A percentile compares a stretch with the other conserved stretches of the same genome.
phyloP scores from a whole-genome alignment of 2,329 filamentous ascomycete species.

The Coccinonectria pachysandricola region DNA sequence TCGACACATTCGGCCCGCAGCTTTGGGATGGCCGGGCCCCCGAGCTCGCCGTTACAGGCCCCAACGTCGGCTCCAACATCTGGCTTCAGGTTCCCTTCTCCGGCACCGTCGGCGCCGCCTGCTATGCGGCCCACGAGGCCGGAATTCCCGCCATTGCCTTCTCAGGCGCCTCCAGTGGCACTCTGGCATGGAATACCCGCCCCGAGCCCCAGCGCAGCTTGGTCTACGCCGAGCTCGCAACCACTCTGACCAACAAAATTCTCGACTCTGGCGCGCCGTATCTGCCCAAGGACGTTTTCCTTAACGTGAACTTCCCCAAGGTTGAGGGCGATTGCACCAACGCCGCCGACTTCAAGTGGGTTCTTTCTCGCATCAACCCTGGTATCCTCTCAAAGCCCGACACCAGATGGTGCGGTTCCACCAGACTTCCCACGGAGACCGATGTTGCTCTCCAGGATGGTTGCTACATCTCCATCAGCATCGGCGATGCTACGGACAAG shows the following conservation, averaged over 20 bases:
- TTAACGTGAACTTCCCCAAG: conserved; percentile 61
- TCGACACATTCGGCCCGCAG: conserved; percentile 42
- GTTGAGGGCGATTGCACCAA: conserved; percentile 40
- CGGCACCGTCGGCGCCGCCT: conserved; percentile 57
- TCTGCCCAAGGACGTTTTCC: conserved; percentile 47
- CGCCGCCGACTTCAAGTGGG: conserved; percentile 48
- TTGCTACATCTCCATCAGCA: conserved; percentile 54
- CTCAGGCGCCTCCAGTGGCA: conserved; percentile 41
- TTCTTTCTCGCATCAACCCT: conserved; percentile 51
- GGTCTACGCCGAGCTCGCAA: conserved; percentile 55
- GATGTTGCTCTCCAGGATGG: conserved; percentile 38
- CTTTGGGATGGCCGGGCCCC: conserved; percentile 42
- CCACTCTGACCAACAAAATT: conserved; percentile 45
- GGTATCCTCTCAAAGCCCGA: conserved; percentile 44
- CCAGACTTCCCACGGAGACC: conserved; percentile 48
- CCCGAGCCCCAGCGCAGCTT: conserved; percentile 43
- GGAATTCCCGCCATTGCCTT: conserved; percentile 60
- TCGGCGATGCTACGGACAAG: conserved; percentile 51
- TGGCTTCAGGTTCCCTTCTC: conserved; percentile 47
- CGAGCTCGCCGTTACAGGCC: conserved; percentile 55
- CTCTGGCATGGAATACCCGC: conserved; percentile 41
- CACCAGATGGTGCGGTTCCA: conserved; percentile 44
- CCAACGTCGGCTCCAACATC: conserved; percentile 50
- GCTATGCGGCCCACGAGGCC: conserved; percentile 41
- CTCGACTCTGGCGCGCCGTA: conserved; percentile 50